phyloP scores from a whole-genome alignment of 2,329 filamentous ascomycete species.

The Botryotinia globosa region DNA sequence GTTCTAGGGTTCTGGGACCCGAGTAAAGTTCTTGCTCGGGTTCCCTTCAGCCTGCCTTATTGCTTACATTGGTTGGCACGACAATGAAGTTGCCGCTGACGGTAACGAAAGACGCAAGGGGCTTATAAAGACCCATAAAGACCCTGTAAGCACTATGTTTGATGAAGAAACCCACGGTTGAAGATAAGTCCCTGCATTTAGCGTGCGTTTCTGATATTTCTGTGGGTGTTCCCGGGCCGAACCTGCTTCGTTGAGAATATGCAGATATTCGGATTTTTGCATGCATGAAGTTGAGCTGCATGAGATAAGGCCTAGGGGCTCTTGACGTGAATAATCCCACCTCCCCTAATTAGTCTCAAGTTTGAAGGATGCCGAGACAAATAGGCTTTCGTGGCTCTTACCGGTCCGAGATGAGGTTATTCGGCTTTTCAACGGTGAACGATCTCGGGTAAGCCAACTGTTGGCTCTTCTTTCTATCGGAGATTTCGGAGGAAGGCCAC shows the following conservation, averaged over 20 bases:
- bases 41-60: slow-evolving; percentile 4
- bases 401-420: slow-evolving; percentile 3
- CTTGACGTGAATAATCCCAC: neutral
- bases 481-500: neutral
- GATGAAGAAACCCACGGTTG: neutral
- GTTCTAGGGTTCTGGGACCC: neutral
- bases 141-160: neutral
- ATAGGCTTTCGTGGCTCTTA: neutral
- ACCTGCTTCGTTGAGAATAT: neutral
- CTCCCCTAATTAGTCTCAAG: neutral
- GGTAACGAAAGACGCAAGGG: neutral
- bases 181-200: slow-evolving; percentile 4
- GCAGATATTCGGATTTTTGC: neutral
- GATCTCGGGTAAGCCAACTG: neutral
- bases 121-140: neutral
- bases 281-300: slow-evolving; percentile 4
- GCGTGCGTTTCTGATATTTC: neutral
- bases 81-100: neutral
- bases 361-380: neutral
- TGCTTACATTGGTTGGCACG: slow-evolving; percentile 12
- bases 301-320: neutral
- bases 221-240: slow-evolving; percentile 4
- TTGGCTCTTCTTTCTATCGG: neutral
- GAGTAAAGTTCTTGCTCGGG: neutral
- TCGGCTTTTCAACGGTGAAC: neutral